Evolutionary conservation across 1,284 basidiomycete species (phyloP), one percentile per base, ranked within the genome.

Genomic region (Testicularia cyperi): DNA sequence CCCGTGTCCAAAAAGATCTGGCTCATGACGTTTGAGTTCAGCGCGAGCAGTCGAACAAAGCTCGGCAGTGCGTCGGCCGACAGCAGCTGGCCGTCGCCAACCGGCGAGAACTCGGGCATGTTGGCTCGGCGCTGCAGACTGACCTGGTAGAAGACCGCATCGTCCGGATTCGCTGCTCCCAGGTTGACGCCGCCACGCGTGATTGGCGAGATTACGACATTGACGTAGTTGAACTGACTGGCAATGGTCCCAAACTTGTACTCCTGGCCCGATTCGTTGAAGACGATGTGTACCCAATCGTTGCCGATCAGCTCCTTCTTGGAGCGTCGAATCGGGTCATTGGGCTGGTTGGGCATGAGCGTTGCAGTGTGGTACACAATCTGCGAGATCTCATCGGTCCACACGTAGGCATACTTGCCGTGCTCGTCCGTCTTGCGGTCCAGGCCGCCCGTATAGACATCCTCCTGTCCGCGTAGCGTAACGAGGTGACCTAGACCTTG

Each of bases 361-460:
- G 95, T 98, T 2, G 94, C 88, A 1, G 91, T 88, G 78, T 98
- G 95, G 77, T 90, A 99, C 40, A 96, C 82, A 49, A 96, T 85
- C 75, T 98, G 95, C 14, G 88, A 86, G 32, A 96, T 92, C 71
- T 96, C 92, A 77, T 99, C 92, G 87, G 91, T 92, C 92, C 94
- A 98, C 0, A 92, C 92, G 72, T 98, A 98, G 12, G 73, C 73
- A 29, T 74, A 72, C 53, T 72, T 73, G 29, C 74, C 74, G 38
- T 76, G 74, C 38, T 97, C 90, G 75, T 97, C 92, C 66, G 87
- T 85, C 60, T 88, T 85, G 5, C 88, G 84, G 75, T 94, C 88
- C 23, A 98, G 81, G 2, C 92, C 92, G 21, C 92, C 94, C 3
- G 87, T 88, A 77, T 94, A 96, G n/a, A 97, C 86, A 72, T 96